Evolutionary conservation across 1,139 yeast genomes (phyloP).

Genomic region (Magnusiomyces suaveolens): DNA sequence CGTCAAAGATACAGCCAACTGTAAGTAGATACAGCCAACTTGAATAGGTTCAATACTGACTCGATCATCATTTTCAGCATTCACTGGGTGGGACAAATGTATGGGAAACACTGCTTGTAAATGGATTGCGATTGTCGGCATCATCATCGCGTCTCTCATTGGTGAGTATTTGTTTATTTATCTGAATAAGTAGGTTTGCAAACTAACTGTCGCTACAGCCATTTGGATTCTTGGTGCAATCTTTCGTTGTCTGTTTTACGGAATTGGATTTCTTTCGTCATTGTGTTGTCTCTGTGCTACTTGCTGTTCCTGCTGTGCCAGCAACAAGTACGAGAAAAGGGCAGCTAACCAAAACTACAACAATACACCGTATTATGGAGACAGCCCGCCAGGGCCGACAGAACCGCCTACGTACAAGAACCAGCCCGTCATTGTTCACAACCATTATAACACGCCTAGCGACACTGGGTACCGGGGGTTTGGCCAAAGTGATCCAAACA

Average conservation of each 20-base stretch:
- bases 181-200: too few species aligned
- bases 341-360: not conserved
- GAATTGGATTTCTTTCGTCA: constrained; percentile 34
- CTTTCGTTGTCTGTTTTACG: constrained; percentile 36
- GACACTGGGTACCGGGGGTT: not conserved
- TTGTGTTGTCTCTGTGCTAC: constrained; percentile 35
- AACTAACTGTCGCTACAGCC: constrained; percentile 15
- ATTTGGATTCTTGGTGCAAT: constrained; percentile 37
- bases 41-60: not conserved
- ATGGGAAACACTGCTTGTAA: constrained; percentile 71
- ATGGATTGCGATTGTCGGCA: constrained; percentile 64
- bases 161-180: constrained; percentile 23
- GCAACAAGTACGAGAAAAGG: not conserved
- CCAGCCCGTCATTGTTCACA: constrained; percentile 6
- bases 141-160: constrained; percentile 42
- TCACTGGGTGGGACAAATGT: constrained; percentile 66
- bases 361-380: not conserved
- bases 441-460: constrained; percentile 1
- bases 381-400: not conserved
- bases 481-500: not conserved
- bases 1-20: not conserved
- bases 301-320: constrained; percentile 11
- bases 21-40: not conserved
- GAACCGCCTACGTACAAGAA: constrained; percentile 3
- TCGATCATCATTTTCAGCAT: constrained; percentile 33